Percentiles rank a stretch among this genome's conserved stretches.
These are phyloP conservation scores for Tremellales sp. DNA, from an alignment of 1,284 basidiomycete genomes.

Conservation along the genomic window DNA sequence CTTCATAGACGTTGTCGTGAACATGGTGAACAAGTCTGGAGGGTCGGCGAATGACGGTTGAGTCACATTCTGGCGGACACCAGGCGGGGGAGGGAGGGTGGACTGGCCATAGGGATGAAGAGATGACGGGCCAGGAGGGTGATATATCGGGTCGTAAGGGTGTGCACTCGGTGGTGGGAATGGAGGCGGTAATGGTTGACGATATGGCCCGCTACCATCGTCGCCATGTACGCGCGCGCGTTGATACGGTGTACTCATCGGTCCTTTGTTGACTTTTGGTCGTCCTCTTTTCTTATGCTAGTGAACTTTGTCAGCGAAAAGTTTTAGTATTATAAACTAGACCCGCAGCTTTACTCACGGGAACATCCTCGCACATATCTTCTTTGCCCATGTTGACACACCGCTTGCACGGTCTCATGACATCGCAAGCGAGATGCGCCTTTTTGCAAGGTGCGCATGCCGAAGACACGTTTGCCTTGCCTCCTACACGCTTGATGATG, in stretches of 20 bases:
- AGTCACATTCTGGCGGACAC: not conserved
- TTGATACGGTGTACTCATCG: constrained; percentile 29
- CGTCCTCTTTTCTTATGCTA: constrained; percentile 46
- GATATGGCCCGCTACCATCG: constrained; percentile 20
- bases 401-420: constrained; percentile 42
- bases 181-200: constrained; percentile 1
- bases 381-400: constrained; percentile 43
- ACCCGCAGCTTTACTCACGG: constrained; percentile 35
- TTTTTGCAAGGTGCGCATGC: constrained; percentile 45
- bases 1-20: constrained; percentile 39
- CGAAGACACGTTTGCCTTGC: constrained; percentile 22
- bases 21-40: constrained; percentile 30
- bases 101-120: too few relatives aligned
- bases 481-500: constrained; percentile 14
- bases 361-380: constrained; percentile 44
- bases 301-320: not conserved
- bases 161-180: constrained; percentile 1
- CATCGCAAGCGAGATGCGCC: constrained; percentile 44
- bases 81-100: constrained; percentile 1
- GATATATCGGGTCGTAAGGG: constrained; percentile 1
- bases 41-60: constrained; percentile 1
- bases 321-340: too few relatives aligned
- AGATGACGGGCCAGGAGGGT: too few relatives aligned
- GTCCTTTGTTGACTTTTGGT: constrained; percentile 37
- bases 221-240: constrained; percentile 8